Base-by-base conservation (phyloP, 352 stramenopile genomes). In the Phytophthora kernoviae region DNA sequence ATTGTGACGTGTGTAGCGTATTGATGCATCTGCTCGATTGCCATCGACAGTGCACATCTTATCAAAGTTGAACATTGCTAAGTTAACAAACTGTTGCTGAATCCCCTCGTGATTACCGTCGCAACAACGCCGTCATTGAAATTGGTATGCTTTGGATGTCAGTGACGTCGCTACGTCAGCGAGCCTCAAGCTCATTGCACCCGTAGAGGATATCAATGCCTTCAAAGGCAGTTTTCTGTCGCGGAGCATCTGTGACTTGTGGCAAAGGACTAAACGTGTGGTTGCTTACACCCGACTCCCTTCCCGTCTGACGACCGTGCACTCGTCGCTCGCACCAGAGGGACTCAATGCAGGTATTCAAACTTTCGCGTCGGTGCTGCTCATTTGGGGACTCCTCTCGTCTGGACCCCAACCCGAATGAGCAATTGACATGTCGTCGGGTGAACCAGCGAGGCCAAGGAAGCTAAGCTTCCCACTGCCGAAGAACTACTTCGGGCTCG, bases 401-500 rank as follows among this genome's bases (percentile, higher is more conserved):
- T 11, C 12, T 43, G 14, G 17, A 43, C 21, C 18, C 15, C 41
- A 18, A 60, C 52, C 30, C 11, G 30, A 34, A 34, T 5, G 30
- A 6, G 30, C n/a, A n/a, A n/a, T n/a, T n/a, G n/a, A n/a, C n/a
- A 34, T 34, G 30, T 5, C 30, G 6, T 5, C 30, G 6, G 30
- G 6, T 34, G 6, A 15, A 52, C 27, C 50, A 4, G 33, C 36
- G 27, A 62, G 20, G n/a, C n/a, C n/a, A n/a, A n/a, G n/a, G n/a
- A n/a, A n/a, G 32, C 20, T 65, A 39, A 24, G 24, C 37, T 68
- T 63, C 59, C 59, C 59, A 24, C 17, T 67, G 45, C 59, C 59
- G 52, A 62, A 53, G 48, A 40, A 63, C 53, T 65, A 76, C 61
- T 81, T 78, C 47, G 72, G 62, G 0, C 22, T 50, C 9, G 21